Conservation (phyloP, 2,329 filamentous ascomycete genomes). For the Calonectria ilicicola region DNA sequence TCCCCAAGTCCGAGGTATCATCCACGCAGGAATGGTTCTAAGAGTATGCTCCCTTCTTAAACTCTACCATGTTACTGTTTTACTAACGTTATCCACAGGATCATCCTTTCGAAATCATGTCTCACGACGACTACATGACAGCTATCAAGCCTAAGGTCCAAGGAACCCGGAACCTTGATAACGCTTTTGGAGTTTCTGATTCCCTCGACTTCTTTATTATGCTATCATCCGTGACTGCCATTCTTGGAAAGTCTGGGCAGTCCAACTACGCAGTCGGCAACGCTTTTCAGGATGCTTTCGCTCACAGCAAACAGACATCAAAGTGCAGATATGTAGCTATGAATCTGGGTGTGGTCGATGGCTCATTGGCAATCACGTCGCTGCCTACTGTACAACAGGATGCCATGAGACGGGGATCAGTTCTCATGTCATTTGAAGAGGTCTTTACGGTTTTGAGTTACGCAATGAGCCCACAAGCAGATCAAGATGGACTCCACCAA, state of each 20-base stretch:
- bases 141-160: slow-evolving; percentile 29
- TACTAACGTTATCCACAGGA: slow-evolving; percentile 4
- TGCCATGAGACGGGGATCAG: slow-evolving; percentile 19
- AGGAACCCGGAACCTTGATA: slow-evolving; percentile 25
- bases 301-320: slow-evolving; percentile 10
- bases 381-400: slow-evolving; percentile 23
- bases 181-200: slow-evolving; percentile 13
- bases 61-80: not conserved
- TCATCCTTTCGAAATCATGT: slow-evolving; percentile 25
- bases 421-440: slow-evolving; percentile 27
- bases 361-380: slow-evolving; percentile 22
- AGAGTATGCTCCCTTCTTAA: slow-evolving; percentile 11
- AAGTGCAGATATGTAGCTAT: slow-evolving; percentile 25
- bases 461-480: slow-evolving; percentile 19
- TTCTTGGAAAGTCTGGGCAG: slow-evolving; percentile 21
- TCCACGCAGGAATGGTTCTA: slow-evolving; percentile 28
- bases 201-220: slow-evolving; percentile 32
- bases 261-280: slow-evolving; percentile 17
- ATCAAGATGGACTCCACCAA: slow-evolving; percentile 6
- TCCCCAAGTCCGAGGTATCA: slow-evolving; percentile 20
- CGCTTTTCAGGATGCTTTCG: slow-evolving; percentile 27
- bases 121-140: slow-evolving; percentile 20
- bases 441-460: slow-evolving; percentile 23
- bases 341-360: slow-evolving; percentile 24
- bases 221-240: slow-evolving; percentile 26